These are phyloP conservation scores for Klebsormidium nitens DNA, from an alignment of 139 green algal genomes.

Conservation along the genomic window DNA sequence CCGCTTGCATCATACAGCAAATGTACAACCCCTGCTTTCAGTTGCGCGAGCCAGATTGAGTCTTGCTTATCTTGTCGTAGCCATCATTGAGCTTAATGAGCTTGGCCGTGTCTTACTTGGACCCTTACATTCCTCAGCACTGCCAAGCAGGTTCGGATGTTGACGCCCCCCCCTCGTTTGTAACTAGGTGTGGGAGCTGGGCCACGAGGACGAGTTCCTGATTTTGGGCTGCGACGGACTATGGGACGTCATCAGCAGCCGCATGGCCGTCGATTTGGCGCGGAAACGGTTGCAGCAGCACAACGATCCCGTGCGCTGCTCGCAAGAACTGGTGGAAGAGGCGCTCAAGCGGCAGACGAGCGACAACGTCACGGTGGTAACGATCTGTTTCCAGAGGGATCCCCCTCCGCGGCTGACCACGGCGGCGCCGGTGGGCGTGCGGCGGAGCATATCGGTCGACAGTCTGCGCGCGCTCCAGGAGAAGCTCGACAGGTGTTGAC, in stretches of 20 bases:
- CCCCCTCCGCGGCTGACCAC: slow-evolving; percentile 21
- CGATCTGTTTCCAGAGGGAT: slow-evolving; percentile 41
- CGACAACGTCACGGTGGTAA: slow-evolving; percentile 51
- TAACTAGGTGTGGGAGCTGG: slow-evolving; percentile 25
- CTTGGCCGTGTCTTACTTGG: too few relatives aligned
- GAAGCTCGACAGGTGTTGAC: slow-evolving; percentile 10
- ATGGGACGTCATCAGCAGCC: slow-evolving; percentile 50
- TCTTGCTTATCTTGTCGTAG: too few relatives aligned
- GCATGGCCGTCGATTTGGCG: slow-evolving; percentile 45
- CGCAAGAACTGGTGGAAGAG: slow-evolving; percentile 45
- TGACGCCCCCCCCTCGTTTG: too few relatives aligned
- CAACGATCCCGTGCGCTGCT: slow-evolving; percentile 45
- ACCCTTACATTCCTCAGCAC: not conserved
- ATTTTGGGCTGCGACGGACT: slow-evolving; percentile 53
- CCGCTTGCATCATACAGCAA: too few relatives aligned
- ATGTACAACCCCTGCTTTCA: too few relatives aligned
- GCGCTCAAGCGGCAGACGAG: slow-evolving; percentile 38
- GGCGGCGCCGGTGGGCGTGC: not conserved
- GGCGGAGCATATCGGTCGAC: slow-evolving; percentile 20
- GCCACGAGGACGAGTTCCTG: slow-evolving; percentile 53
- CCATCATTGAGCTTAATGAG: too few relatives aligned
- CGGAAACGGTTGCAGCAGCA: slow-evolving; percentile 36
- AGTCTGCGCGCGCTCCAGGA: slow-evolving; percentile 13
- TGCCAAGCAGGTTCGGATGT: not conserved
- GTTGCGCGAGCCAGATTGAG: too few relatives aligned